Evolutionary conservation across 148 eudicot genomes (phyloP).

Genomic region (Limonium bicolor): DNA sequence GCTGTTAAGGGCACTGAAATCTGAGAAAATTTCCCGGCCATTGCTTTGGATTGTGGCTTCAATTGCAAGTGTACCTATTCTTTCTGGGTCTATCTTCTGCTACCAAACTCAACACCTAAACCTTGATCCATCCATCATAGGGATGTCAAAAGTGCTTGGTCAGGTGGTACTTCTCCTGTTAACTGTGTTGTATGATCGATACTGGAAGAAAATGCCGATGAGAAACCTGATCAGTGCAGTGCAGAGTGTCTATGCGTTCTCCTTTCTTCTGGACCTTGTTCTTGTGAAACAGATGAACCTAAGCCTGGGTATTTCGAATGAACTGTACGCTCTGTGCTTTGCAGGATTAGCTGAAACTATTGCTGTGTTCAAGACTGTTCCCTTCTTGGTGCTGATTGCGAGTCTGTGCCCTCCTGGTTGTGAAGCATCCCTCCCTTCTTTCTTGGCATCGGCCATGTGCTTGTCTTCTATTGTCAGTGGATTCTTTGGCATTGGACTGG

Average conservation of each 20-base stretch:
- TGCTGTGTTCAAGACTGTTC: slow-evolving; percentile 60
- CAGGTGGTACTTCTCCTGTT: slow-evolving; percentile 48
- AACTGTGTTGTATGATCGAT: slow-evolving; percentile 45
- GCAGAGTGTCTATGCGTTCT: slow-evolving; percentile 49
- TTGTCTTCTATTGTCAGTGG: slow-evolving; percentile 64
- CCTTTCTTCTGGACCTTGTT: slow-evolving; percentile 68
- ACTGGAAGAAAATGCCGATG: slow-evolving; percentile 40
- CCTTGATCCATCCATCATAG: slow-evolving; percentile 65
- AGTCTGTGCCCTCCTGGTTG: slow-evolving; percentile 76
- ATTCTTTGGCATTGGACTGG: slow-evolving; percentile 65
- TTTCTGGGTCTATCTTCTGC: slow-evolving; percentile 79
- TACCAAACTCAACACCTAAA: slow-evolving; percentile 68
- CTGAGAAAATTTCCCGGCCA: slow-evolving; percentile 34
- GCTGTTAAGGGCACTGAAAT: slow-evolving; percentile 39
- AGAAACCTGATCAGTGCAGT: slow-evolving; percentile 33
- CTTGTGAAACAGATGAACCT: slow-evolving; percentile 56
- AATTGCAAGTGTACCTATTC: slow-evolving; percentile 49
- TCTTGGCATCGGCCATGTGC: slow-evolving; percentile 68
- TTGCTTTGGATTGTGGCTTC: slow-evolving; percentile 64
- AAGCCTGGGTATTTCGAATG: slow-evolving; percentile 47
- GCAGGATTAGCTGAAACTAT: slow-evolving; percentile 73
- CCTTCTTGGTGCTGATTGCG: slow-evolving; percentile 74
- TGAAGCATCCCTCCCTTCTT: slow-evolving; percentile 85
- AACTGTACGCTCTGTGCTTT: slow-evolving; percentile 51
- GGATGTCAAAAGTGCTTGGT: slow-evolving; percentile 65